A percentile compares a stretch with the other conserved stretches of the same genome.
Evolutionary conservation across 345 rosid genomes (phyloP).

Genomic region (Clausena lansium): DNA sequence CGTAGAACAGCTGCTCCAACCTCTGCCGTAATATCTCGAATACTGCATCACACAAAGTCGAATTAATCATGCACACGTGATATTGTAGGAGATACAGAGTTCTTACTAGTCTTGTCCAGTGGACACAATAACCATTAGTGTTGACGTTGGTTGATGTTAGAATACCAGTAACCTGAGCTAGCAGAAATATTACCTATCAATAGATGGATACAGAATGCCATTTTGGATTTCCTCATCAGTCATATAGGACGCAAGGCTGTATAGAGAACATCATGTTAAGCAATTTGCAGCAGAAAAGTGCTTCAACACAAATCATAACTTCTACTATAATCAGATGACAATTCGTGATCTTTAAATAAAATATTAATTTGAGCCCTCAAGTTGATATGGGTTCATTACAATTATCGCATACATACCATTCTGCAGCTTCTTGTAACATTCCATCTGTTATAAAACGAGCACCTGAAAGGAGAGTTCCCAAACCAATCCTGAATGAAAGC

Average conservation of each 20-base stretch:
- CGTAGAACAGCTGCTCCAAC: constrained; percentile 91
- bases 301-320: neutral
- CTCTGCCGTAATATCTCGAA: constrained; percentile 85
- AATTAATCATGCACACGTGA: neutral
- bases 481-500: constrained; percentile 64
- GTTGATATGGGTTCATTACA: neutral
- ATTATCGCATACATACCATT: constrained; percentile 54
- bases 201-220: constrained; percentile 89
- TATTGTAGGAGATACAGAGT: neutral
- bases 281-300: neutral
- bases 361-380: neutral
- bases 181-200: constrained; percentile 51
- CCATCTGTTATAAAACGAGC: constrained; percentile 77
- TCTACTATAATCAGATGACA: neutral
- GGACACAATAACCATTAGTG: neutral
- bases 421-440: constrained; percentile 91
- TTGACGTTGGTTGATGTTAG: neutral
- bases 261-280: constrained; percentile 20
- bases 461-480: constrained; percentile 86
- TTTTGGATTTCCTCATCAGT: constrained; percentile 72
- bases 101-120: neutral
- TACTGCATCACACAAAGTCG: constrained; percentile 47
- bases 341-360: neutral
- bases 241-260: constrained; percentile 97
- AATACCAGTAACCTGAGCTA: neutral